phyloP scores from a whole-genome alignment of 2,329 filamentous ascomycete species.

The Venturia aucupariae region DNA sequence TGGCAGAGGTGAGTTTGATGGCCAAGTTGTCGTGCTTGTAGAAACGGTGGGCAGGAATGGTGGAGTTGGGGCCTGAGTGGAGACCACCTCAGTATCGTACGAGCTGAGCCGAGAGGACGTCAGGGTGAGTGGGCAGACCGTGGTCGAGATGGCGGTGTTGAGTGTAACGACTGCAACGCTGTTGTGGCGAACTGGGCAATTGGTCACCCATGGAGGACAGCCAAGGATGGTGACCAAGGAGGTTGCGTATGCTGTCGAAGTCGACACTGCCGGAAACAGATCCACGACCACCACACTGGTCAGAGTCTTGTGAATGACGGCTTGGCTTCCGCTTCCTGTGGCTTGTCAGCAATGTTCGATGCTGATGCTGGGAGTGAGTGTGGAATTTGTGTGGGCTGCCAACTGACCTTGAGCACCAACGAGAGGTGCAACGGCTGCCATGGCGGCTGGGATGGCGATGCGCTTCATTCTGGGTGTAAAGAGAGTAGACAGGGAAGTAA shows the following conservation, averaged over 20 bases:
- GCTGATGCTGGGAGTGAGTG: not conserved
- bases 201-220: constrained; percentile 30
- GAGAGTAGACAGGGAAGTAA: not conserved
- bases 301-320: not conserved
- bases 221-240: constrained; percentile 34
- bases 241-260: constrained; percentile 35
- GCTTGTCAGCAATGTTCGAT: not conserved
- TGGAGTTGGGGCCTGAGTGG: not conserved
- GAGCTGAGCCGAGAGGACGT: constrained; percentile 18
- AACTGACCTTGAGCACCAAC: constrained; percentile 7
- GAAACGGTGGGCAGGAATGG: not conserved
- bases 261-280: constrained; percentile 26
- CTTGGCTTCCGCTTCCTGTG: not conserved
- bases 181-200: constrained; percentile 28
- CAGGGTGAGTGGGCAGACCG: constrained; percentile 34
- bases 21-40: constrained; percentile 12
- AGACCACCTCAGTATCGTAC: constrained; percentile 3
- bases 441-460: not conserved
- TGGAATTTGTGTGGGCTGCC: not conserved
- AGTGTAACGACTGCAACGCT: constrained; percentile 30
- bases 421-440: constrained; percentile 6
- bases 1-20: constrained; percentile 1
- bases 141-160: constrained; percentile 33
- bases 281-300: constrained; percentile 22
- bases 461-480: not conserved